A percentile compares a stretch with the other conserved stretches of the same genome.
These are phyloP conservation scores for Cladophialophora exuberans DNA, from an alignment of 2,329 filamentous ascomycete species.

Conservation along the genomic window DNA sequence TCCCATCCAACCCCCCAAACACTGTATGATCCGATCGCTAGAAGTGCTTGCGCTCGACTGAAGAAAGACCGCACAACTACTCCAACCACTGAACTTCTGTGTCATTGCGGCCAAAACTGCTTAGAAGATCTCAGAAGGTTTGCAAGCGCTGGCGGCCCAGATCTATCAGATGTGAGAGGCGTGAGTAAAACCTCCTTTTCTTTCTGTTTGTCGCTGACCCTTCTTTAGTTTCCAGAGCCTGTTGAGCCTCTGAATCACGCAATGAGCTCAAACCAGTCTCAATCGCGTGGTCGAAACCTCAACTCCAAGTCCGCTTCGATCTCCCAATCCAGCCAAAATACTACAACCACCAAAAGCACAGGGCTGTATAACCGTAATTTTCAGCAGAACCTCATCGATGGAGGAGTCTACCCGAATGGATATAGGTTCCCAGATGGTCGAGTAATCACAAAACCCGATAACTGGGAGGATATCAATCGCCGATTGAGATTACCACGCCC, in stretches of 20 bases:
- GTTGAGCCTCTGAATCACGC: not conserved
- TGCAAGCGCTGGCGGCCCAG: slow-evolving; percentile 41
- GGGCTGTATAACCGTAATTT: slow-evolving; percentile 41
- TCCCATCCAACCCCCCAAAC: slow-evolving; percentile 2
- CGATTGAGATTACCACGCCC: not conserved
- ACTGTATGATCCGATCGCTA: no score
- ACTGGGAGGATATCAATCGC: slow-evolving; percentile 36
- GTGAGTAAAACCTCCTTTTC: slow-evolving; percentile 33
- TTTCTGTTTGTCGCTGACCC: slow-evolving; percentile 8
- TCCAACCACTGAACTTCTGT: slow-evolving; percentile 7
- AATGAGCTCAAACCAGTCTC: slow-evolving; percentile 31
- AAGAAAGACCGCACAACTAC: slow-evolving; percentile 8
- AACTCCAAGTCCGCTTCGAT: not conserved
- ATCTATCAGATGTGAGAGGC: slow-evolving; percentile 41
- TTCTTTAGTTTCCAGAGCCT: slow-evolving; percentile 33
- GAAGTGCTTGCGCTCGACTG: no score
- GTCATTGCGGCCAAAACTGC: slow-evolving; percentile 2
- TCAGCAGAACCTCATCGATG: slow-evolving; percentile 42
- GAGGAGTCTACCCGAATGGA: slow-evolving; percentile 37
- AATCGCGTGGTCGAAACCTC: not conserved
- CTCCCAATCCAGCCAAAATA: slow-evolving; percentile 21
- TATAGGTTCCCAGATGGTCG: slow-evolving; percentile 35
- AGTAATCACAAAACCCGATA: slow-evolving; percentile 35
- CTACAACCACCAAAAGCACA: slow-evolving; percentile 35
- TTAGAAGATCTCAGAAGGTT: slow-evolving; percentile 33